Conservation (phyloP, 306 rosid species). For the Vigna trinervia region DNA sequence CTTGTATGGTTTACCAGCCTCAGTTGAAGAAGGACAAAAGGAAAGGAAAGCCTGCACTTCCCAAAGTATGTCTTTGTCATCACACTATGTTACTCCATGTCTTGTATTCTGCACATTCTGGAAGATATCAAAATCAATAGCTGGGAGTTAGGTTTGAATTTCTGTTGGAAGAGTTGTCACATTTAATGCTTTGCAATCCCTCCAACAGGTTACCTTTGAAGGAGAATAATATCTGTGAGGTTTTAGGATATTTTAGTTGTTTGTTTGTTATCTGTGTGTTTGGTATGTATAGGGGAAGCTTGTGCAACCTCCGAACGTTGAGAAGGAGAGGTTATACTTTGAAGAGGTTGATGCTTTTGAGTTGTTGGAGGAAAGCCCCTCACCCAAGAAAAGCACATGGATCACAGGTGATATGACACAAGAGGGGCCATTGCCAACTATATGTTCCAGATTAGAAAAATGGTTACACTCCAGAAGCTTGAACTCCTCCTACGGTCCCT, state of each 20-base stretch:
- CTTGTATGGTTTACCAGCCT: constrained; percentile 67
- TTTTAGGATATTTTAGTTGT: constrained; percentile 13
- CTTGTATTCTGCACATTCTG: not conserved
- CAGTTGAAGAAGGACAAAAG: constrained; percentile 64
- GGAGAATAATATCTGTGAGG: not conserved
- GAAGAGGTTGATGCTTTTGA: constrained; percentile 91
- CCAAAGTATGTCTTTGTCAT: constrained; percentile 57
- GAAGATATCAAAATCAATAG: not conserved
- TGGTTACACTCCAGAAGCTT: constrained; percentile 71
- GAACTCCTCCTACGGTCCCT: constrained; percentile 62
- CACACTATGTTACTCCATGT: not conserved
- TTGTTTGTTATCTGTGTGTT: constrained; percentile 28
- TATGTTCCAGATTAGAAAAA: constrained; percentile 73
- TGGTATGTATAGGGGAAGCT: constrained; percentile 58
- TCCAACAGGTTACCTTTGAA: not conserved
- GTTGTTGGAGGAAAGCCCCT: constrained; percentile 93
- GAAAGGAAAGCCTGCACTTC: constrained; percentile 73
- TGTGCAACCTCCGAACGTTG: constrained; percentile 61
- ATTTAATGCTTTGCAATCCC: not conserved
- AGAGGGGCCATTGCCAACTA: constrained; percentile 58
- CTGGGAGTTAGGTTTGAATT: not conserved
- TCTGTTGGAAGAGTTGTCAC: not conserved
- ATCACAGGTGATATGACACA: constrained; percentile 46
- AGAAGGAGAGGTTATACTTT: constrained; percentile 76
- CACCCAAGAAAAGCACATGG: constrained; percentile 89